Percentiles rank a stretch among this genome's conserved stretches.
Conservation (phyloP, 129 eudicot species). For the Pseudognaphalium luteoalbum region DNA sequence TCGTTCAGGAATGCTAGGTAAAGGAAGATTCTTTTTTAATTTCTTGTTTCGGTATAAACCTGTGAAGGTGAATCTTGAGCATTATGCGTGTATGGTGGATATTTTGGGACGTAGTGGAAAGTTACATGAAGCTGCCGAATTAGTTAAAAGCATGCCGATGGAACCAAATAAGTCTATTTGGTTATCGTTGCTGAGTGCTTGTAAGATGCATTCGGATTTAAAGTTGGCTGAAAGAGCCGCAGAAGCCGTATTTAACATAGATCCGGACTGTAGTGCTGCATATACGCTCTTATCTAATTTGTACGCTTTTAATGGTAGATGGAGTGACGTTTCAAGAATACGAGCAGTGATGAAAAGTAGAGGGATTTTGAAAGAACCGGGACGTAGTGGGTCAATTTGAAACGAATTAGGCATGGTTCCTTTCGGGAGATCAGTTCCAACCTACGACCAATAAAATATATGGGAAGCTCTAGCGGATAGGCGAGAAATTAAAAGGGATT, state of each 20-base stretch:
- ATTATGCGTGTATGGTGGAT: slow-evolving; percentile 86
- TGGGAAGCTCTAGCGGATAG: not conserved
- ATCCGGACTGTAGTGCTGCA: slow-evolving; percentile 68
- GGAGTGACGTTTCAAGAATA: slow-evolving; percentile 74
- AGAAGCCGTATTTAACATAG: slow-evolving; percentile 43
- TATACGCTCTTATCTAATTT: slow-evolving; percentile 67
- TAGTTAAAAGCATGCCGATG: slow-evolving; percentile 66
- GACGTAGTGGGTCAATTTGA: slow-evolving; percentile 60
- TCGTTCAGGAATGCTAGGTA: slow-evolving; percentile 65
- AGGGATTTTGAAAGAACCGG: slow-evolving; percentile 48
- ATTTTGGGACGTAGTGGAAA: slow-evolving; percentile 68
- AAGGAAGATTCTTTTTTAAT: slow-evolving; percentile 55
- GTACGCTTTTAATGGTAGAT: slow-evolving; percentile 69
- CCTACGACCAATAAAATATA: not conserved
- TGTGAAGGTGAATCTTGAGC: slow-evolving; percentile 57
- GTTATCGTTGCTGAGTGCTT: slow-evolving; percentile 72
- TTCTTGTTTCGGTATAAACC: slow-evolving; percentile 27
- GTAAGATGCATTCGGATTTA: slow-evolving; percentile 56
- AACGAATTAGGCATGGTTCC: slow-evolving; percentile 44
- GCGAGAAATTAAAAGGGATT: not conserved
- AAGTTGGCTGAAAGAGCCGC: slow-evolving; percentile 72
- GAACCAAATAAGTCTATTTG: slow-evolving; percentile 54
- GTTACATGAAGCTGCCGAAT: slow-evolving; percentile 68
- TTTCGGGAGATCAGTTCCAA: not conserved
- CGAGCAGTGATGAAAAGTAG: slow-evolving; percentile 59